phyloP scores from a whole-genome alignment of 1,139 yeast genomes.

The Chernovozyma aurita region DNA sequence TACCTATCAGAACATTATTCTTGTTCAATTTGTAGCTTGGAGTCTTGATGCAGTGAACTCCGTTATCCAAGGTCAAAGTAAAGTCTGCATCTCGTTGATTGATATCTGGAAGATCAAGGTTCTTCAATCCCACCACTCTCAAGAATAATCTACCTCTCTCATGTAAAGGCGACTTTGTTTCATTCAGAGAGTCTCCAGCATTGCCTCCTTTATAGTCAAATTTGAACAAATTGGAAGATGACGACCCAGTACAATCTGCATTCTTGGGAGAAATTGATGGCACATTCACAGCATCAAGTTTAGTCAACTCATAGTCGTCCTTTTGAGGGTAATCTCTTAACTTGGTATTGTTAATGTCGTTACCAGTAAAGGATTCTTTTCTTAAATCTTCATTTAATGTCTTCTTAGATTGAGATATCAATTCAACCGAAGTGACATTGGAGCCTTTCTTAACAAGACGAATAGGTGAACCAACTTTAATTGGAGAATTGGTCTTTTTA shows the following conservation, averaged over 20 bases:
- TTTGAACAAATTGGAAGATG: conserved; percentile 9
- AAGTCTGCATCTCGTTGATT: conserved; percentile 56
- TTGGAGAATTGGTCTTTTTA: conserved; percentile 20
- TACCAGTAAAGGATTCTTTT: conserved; percentile 2
- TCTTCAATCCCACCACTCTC: conserved; percentile 55
- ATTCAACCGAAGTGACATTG: conserved; percentile 22
- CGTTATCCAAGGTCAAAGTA: conserved; percentile 78
- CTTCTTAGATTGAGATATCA: conserved; percentile 8
- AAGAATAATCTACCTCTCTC: conserved; percentile 78
- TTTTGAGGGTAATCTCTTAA: conserved; percentile 15
- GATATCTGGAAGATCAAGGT: conserved; percentile 55
- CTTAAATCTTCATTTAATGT: background rate
- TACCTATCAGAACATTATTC: conserved; percentile 48
- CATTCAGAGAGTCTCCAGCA: background rate
- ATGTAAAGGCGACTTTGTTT: conserved; percentile 7
- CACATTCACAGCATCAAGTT: conserved; percentile 26
- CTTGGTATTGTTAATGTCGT: conserved; percentile 15
- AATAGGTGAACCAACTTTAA: conserved; percentile 40
- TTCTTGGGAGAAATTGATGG: conserved; percentile 21
- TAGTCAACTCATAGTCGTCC: conserved; percentile 10
- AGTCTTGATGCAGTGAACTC: conserved; percentile 80
- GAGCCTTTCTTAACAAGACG: conserved; percentile 29
- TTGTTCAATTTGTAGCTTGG: conserved; percentile 50
- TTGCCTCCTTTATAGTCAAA: background rate
- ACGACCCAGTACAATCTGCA: conserved; percentile 14